These are phyloP conservation scores for Eimeria praecox DNA, from an alignment of 169 alveolate genomes.

Conservation along the genomic window DNA sequence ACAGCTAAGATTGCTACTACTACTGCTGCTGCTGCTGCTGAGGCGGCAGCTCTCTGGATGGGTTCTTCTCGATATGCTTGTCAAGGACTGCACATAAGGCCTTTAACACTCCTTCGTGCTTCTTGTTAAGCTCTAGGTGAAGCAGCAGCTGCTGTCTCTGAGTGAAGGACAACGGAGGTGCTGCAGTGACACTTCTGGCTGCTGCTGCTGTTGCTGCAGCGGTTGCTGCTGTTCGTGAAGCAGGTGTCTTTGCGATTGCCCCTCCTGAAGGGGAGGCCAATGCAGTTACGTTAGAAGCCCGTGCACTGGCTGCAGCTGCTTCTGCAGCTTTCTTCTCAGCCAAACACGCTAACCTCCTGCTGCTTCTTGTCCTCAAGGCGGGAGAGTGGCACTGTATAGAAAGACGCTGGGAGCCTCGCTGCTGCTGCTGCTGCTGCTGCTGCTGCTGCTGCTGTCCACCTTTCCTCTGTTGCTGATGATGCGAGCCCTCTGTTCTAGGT, in stretches of 20 bases:
- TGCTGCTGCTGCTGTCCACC: not conserved
- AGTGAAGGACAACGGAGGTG: not conserved
- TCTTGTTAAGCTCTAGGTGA: not conserved
- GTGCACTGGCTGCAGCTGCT: not conserved
- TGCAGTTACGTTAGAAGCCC: not conserved
- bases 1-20: not conserved
- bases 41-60: not conserved
- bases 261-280: not conserved
- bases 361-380: not conserved
- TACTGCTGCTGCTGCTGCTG: not conserved
- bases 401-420: not conserved
- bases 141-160: slow-evolving; percentile 17
- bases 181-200: not conserved
- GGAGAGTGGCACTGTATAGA: not conserved
- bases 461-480: not conserved
- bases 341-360: not conserved
- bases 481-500: not conserved
- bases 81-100: slow-evolving; percentile 8
- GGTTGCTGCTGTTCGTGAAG: not conserved
- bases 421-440: not conserved
- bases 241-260: not conserved
- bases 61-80: not conserved
- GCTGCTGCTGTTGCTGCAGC: not conserved
- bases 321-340: not conserved
- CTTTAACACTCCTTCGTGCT: slow-evolving; percentile 13